Evolutionary conservation across 2,329 filamentous ascomycete species (phyloP), one percentile per base, ranked within the genome.

Genomic region (Fusarium circinatum): DNA sequence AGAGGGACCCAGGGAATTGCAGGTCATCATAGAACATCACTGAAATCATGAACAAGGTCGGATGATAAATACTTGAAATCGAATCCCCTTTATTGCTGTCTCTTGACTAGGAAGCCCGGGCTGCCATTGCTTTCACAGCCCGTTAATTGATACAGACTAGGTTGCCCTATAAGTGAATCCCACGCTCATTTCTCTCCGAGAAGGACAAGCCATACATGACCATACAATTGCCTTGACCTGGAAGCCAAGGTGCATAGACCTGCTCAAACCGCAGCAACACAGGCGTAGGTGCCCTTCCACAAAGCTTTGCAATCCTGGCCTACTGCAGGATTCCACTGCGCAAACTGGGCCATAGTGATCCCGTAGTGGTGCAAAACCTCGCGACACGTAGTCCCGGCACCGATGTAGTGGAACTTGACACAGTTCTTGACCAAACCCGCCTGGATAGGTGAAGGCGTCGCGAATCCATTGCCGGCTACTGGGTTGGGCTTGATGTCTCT

Each of bases 371-470:
- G 26, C 2, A 60, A 26, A 36, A 68, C 49, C 3, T 39, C 55
- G 0, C 15, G 20, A 6, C 55, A 68, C 3, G 48, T 62, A 17
- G 55, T 67, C 6, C 26, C 49, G 6, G 26, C 7, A 1, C 22
- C 8, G 6, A 68, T 22, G 5, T 26, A 22, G n/a, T 68, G 56
- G 7, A 68, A 68, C 5, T 61, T 67, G 5, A 67, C 60, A 26
- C 63, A 68, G n/a, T 67, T 67, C n/a, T 52, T 15, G 1, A 66
- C 48, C 55, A 68, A 47, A 3, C 65, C 65, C 5, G 26, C 28
- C n/a, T 68, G 63, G 8, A 67, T 41, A 5, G 55, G 36, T 1
- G 13, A 13, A 14, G 45, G 62, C 2, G 45, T 61, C 22, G 22
- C 32, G 6, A 51, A 18, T 13, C 22, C 24, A 15, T 62, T 39